Evolutionary conservation across 805 yeast genomes (phyloP), one percentile per base, ranked within the genome.

Genomic region (Schizosaccharomyces octosporus): DNA sequence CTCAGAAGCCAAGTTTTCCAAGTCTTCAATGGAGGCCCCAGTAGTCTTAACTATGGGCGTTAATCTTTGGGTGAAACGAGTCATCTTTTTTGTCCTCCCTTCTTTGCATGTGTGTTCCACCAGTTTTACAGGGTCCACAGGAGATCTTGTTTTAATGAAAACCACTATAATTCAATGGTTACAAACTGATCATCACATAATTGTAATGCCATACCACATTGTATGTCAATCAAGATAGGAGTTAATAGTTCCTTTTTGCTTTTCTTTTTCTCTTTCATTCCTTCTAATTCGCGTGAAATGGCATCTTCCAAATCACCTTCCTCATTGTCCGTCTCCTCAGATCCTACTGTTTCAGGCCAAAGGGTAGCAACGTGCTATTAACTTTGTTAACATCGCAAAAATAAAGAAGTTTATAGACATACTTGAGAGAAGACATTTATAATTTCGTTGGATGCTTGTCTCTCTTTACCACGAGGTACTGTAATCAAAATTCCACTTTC

Each of bases 41-140:
- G 84, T 85, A 1, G 96, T 85, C 62, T 72, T 73, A 17, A 85
- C 81, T 15, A 93, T 79, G 0, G 97, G 97, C 0, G 90, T 79
- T 62, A 93, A 70, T 66, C 87, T 81, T 67, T 86, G 93, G 2
- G 89, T 78, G 67, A 80, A 85, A 85, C 79, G 2, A 85, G 86
- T 66, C 76, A 78, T 69, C 82, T 87, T 19, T 32, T 54, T 61
- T 15, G 66, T 65, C 36, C 80, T 72, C 4, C 76, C 75, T 54
- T 85, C 87, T 48, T 76, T 67, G 69, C 95, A 84, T 1, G 90
- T 72, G 36, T 73, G 72, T 45, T 75, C 74, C 9, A 86, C 90
- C 62, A 93, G 78, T 2, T 74, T 71, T 42, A 82, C 93, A 0
- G 97, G 96, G 27, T 79, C 81, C 5, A 89, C 76, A 0, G 97